Percentiles rank a stretch among this genome's conserved stretches.
These are phyloP conservation scores for Mucor plumbeus DNA, from an alignment of 371 early-diverging fungal species.

Conservation along the genomic window DNA sequence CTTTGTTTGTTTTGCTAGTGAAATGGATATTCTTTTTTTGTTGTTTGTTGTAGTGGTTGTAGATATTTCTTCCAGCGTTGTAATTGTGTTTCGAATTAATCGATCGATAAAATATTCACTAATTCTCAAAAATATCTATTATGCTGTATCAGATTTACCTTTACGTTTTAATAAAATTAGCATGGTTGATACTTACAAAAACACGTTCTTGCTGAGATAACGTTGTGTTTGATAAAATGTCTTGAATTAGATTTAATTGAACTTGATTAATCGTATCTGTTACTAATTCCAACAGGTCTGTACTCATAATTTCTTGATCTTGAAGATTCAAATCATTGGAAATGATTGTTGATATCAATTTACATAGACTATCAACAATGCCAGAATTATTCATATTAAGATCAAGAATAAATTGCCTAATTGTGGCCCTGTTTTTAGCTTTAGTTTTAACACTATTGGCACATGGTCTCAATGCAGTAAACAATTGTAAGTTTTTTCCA, in stretches of 20 bases:
- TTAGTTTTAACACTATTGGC: background rate
- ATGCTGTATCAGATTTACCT: background rate
- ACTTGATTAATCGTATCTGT: conserved; percentile 18
- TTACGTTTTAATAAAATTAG: background rate
- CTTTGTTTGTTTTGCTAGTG: conserved; percentile 23
- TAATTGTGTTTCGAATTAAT: conserved; percentile 24
- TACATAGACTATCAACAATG: conserved; percentile 42
- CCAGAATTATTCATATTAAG: conserved; percentile 54
- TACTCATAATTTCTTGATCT: background rate
- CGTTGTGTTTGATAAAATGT: background rate
- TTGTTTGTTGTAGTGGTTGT: background rate
- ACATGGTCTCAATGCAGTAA: background rate
- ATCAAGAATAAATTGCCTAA: conserved; percentile 23
- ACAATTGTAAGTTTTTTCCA: conserved; percentile 2
- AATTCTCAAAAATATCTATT: conserved; percentile 27
- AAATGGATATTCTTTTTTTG: conserved; percentile 11
- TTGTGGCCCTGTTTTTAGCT: background rate
- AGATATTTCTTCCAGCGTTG: conserved; percentile 11
- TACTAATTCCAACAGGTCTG: conserved; percentile 12
- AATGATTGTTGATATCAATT: conserved; percentile 15
- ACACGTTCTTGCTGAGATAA: background rate
- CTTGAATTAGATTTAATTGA: conserved; percentile 13
- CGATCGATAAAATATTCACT: conserved; percentile 41
- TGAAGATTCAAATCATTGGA: background rate
- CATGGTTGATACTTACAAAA: background rate